Conservation (phyloP, 805 yeast species). For the Brettanomyces nanus region DNA sequence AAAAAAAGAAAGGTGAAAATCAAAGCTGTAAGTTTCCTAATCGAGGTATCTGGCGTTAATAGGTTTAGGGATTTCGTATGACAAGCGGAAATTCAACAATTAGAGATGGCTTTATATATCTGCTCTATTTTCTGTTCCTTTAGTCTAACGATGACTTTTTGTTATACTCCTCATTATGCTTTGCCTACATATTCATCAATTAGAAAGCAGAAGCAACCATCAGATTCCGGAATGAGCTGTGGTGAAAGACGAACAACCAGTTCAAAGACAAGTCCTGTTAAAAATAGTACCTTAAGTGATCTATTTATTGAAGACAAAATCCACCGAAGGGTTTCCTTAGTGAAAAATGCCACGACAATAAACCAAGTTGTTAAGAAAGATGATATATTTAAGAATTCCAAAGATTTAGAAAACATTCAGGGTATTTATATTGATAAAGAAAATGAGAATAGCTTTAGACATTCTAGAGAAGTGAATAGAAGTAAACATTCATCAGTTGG, state of each 20-base stretch:
- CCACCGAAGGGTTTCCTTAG: not conserved
- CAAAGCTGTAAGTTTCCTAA: too few species aligned
- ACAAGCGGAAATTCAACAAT: too few species aligned
- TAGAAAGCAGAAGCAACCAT: constrained; percentile 11
- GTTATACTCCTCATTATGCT: constrained; percentile 15
- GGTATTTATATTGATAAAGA: not conserved
- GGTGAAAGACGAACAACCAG: not conserved
- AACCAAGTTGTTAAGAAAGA: not conserved
- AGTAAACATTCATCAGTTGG: not conserved
- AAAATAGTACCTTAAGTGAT: not conserved
- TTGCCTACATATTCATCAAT: constrained; percentile 17
- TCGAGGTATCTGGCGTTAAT: too few species aligned
- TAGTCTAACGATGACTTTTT: too few species aligned
- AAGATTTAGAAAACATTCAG: not conserved
- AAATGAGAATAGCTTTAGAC: not conserved
- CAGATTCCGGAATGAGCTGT: not conserved
- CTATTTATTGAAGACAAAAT: not conserved
- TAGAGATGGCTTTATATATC: too few species aligned
- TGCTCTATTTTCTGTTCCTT: too few species aligned
- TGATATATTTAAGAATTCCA: too few species aligned
- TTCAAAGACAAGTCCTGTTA: not conserved
- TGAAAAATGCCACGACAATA: not conserved
- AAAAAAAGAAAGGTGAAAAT: too few species aligned
- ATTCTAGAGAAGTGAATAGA: not conserved
- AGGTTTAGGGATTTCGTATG: too few species aligned